Conservation (phyloP, 495 filamentous ascomycete species). For the Immersiella caudata region DNA sequence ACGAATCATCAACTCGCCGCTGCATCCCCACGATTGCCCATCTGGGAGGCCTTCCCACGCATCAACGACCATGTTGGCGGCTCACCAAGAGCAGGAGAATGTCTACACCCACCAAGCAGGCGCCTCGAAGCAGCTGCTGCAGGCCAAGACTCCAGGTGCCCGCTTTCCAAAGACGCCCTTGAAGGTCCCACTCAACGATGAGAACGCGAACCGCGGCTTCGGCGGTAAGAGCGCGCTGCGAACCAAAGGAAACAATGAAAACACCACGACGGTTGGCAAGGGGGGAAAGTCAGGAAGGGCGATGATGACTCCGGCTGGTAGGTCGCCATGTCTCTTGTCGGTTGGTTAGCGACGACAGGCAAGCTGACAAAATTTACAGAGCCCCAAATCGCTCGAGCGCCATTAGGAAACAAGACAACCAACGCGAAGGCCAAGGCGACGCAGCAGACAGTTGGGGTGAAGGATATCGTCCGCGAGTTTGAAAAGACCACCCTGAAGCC, state of each 20-base stretch:
- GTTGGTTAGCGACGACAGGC: background rate
- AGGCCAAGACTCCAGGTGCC: conserved; percentile 77
- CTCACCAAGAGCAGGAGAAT: conserved; percentile 84
- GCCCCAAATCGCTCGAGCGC: conserved; percentile 68
- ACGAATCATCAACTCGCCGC: conserved; percentile 8
- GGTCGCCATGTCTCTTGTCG: background rate
- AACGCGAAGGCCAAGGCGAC: conserved; percentile 82
- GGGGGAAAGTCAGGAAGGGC: conserved; percentile 48
- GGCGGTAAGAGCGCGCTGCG: conserved; percentile 64
- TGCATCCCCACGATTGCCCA: conserved; percentile 11
- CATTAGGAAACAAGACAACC: conserved; percentile 90
- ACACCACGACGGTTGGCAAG: conserved; percentile 62
- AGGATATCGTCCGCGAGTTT: conserved; percentile 43
- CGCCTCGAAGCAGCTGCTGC: conserved; percentile 73
- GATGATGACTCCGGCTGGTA: conserved; percentile 71
- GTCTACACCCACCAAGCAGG: conserved; percentile 73
- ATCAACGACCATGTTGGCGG: conserved; percentile 67
- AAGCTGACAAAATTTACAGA: conserved; percentile 46
- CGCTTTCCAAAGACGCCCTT: conserved; percentile 82
- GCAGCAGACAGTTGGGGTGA: conserved; percentile 55
- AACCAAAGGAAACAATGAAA: conserved; percentile 63
- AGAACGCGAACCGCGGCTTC: conserved; percentile 69
- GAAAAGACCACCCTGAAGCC: conserved; percentile 47
- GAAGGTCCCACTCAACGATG: conserved; percentile 82
- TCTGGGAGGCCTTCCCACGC: conserved; percentile 22